Evolutionary conservation across 306 rosid genomes (phyloP), one percentile per base, ranked within the genome.

Genomic region (Medicago lupulina): DNA sequence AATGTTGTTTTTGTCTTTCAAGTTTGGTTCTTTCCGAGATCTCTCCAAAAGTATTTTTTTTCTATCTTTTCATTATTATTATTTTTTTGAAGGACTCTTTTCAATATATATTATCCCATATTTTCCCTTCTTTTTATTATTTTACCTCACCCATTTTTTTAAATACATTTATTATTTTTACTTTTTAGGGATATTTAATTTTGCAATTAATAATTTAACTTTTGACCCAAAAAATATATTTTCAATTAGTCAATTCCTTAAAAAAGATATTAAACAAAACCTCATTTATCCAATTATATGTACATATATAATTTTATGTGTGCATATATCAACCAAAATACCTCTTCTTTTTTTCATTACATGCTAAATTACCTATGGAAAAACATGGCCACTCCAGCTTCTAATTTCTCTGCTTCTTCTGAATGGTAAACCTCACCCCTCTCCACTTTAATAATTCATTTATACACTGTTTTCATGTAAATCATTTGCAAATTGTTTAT

Each of bases 381-480:
- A 78, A 72, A 41, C 39, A 78, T 84, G 85, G 21, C 65, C 61
- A 19, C 15, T 64, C 41, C 23, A 50, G 44, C 79, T 69, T 74
- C 75, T 82, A 54, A 14, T 47, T 76, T 75, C 69, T 76, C 78
- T 66, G 83, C 59, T 67, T 82, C 53, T 73, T 83, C 71, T 87
- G 67, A 71, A 74, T 41, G 87, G 88, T 84, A 86, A 23, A 75
- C 75, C 65, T 28, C 43, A 34, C 6, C 39, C 25, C 71, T 77
- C 74, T 75, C 62, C 68, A 44, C 62, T 81, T 39, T 17, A 1
- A 18, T 47, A 58, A 9, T 58, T 7, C 5, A 63, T 39, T 64
- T 66, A 41, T 67, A 11, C 54, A 8, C 0, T 79, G 15, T 15
- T n/a, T 17, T 25, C 50, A 8, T 79, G 55, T 67, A 66, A 14